Percentiles rank a stretch among this genome's conserved stretches.
These are phyloP conservation scores for Brettanomyces nanus DNA, from an alignment of 805 yeast genomes.

Conservation along the genomic window DNA sequence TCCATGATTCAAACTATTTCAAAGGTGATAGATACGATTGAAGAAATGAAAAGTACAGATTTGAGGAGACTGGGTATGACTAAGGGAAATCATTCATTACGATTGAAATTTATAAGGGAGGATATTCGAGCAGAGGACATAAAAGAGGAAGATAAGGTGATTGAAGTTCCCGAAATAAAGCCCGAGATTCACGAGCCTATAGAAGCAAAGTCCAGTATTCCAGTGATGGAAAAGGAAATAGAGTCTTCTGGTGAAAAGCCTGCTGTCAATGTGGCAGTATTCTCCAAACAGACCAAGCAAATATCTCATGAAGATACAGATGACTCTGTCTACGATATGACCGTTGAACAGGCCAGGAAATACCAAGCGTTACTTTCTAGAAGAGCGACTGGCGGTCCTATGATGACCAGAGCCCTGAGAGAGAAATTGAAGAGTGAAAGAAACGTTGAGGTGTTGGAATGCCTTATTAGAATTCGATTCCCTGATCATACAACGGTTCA, in stretches of 20 bases:
- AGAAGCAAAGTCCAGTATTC: background rate
- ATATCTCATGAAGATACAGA: background rate
- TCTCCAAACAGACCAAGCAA: background rate
- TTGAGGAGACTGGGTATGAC: constrained; percentile 5
- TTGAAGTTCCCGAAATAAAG: background rate
- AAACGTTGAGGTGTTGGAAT: constrained; percentile 21
- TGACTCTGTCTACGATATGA: constrained; percentile 33
- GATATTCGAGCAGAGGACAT: constrained; percentile 1
- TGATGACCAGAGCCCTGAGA: constrained; percentile 27
- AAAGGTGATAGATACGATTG: background rate
- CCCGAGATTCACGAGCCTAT: background rate
- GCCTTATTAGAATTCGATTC: constrained; percentile 43
- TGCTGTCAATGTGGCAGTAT: background rate
- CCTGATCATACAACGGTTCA: constrained; percentile 51
- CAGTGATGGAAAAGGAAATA: background rate
- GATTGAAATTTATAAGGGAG: constrained; percentile 17
- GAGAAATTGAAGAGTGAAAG: constrained; percentile 22
- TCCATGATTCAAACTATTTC: constrained; percentile 6
- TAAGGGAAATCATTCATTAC: constrained; percentile 20
- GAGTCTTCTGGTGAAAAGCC: background rate
- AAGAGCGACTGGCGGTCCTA: constrained; percentile 30
- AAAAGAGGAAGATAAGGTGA: background rate
- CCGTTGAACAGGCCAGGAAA: constrained; percentile 42
- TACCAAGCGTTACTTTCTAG: constrained; percentile 43
- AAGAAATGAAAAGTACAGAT: constrained; percentile 1